A percentile compares a stretch with the other conserved stretches of the same genome.
Evolutionary conservation across 2,329 filamentous ascomycete genomes (phyloP).

Genomic region (Pseudodiploospora longispora): DNA sequence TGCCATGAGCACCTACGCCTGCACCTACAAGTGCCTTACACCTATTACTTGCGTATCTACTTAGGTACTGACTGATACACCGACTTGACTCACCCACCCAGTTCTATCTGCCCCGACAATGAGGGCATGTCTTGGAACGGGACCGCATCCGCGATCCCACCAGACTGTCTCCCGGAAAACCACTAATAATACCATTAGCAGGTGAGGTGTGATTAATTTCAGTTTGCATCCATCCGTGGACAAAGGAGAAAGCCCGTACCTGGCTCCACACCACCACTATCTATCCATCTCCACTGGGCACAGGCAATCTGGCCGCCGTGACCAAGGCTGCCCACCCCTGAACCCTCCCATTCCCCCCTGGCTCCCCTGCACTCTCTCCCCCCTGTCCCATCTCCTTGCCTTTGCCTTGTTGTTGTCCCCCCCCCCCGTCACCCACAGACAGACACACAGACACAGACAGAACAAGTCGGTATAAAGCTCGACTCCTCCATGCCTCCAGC

Average conservation of each 20-base stretch:
- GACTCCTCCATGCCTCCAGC: constrained; percentile 29
- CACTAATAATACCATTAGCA: no score
- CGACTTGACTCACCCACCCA: no score
- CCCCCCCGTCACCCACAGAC: constrained; percentile 11
- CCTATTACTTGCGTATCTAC: no score
- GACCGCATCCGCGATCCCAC: no score
- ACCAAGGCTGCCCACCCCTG: neutral
- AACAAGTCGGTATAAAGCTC: constrained; percentile 39
- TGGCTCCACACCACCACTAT: constrained; percentile 1
- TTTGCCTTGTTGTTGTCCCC: constrained; percentile 11
- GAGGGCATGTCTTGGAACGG: no score
- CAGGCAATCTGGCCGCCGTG: neutral
- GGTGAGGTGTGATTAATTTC: no score
- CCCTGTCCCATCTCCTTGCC: constrained; percentile 11
- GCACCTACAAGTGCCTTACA: no score
- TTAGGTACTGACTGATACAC: no score
- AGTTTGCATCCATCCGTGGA: no score
- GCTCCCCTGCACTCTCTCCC: constrained; percentile 2
- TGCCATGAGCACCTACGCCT: no score
- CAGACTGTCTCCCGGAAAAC: no score
- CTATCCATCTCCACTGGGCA: neutral
- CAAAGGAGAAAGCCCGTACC: neutral
- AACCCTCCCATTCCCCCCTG: neutral
- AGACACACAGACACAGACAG: constrained; percentile 3
- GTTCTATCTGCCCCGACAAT: no score